Evolutionary conservation across 371 early-diverging fungal genomes (phyloP).

Genomic region (Mycotypha africana): DNA sequence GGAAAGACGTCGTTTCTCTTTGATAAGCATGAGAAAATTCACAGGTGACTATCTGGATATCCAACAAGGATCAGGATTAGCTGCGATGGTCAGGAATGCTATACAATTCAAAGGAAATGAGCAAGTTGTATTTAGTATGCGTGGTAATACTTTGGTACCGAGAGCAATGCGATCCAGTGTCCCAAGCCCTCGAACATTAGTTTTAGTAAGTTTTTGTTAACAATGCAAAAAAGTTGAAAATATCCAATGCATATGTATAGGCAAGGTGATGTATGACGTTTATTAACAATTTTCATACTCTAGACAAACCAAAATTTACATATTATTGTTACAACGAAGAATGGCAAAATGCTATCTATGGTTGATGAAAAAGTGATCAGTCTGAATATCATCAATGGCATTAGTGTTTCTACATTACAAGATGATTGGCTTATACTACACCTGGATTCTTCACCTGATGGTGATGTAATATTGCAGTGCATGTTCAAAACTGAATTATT

Average conservation of each 20-base stretch:
- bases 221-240: background rate
- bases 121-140: constrained; percentile 61
- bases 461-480: constrained; percentile 34
- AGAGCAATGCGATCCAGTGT: constrained; percentile 76
- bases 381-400: constrained; percentile 43
- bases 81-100: constrained; percentile 60
- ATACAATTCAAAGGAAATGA: constrained; percentile 53
- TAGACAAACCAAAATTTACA: constrained; percentile 53
- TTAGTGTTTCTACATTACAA: constrained; percentile 57
- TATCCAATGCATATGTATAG: background rate
- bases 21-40: constrained; percentile 82
- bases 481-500: constrained; percentile 82
- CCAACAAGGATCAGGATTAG: constrained; percentile 59
- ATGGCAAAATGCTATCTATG: constrained; percentile 50
- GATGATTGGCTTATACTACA: constrained; percentile 85
- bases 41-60: constrained; percentile 90
- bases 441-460: constrained; percentile 53
- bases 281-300: no score
- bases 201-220: constrained; percentile 51
- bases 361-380: constrained; percentile 44
- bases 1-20: constrained; percentile 85
- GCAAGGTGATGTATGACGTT: no score
- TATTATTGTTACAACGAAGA: constrained; percentile 46
- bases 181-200: constrained; percentile 70
- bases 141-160: constrained; percentile 65